Evolutionary conservation across 345 rosid genomes (phyloP), one percentile per base, ranked within the genome.

Genomic region (Sapria himalayana): DNA sequence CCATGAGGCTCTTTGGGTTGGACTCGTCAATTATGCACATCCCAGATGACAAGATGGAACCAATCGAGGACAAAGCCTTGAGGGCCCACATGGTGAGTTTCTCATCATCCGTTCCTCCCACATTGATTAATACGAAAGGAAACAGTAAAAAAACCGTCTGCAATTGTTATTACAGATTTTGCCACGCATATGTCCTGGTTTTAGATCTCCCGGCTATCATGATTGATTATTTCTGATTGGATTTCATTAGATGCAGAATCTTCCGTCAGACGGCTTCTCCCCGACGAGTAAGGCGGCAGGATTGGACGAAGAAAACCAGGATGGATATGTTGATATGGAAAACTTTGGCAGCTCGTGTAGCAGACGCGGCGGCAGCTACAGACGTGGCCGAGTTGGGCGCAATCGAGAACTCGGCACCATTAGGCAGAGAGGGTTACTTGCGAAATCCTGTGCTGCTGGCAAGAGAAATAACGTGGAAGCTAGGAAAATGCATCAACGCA

Each of bases 1-100:
- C 85, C 57, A 44, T 80, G 54, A 75, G 99, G 66, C 85, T 91
- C 58, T 62, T 69, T 25, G 96, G 84, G 51, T 66, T 91, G 21
- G 96, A 84, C 51, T 50, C 69, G 7, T 77, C 76, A 24, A 59
- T 84, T 45, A 36, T 54, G 33, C 80, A 71, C 13, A 50, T 61
- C 39, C 66, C 62, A 63, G 68, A 51, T 16, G 92, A 70, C 63
- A 71, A 72, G 64, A 60, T 62, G 29, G 75, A 65, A 41, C 52
- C 65, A 50, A 53, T 37, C 1, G 74, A 54, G 38, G 81, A 65
- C 41, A 70, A 62, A 42, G 54, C 65, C n/a, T 46, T 49, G 29
- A 46, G 53, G 49, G 55, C 62, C 45, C 58, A 49, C 33, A 63
- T 54, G 33, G 97, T 86, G 51, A 73, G 94, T 66, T 25, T 13